Base-by-base conservation (phyloP, 2,329 filamentous ascomycete genomes). In the Alternaria alternata region DNA sequence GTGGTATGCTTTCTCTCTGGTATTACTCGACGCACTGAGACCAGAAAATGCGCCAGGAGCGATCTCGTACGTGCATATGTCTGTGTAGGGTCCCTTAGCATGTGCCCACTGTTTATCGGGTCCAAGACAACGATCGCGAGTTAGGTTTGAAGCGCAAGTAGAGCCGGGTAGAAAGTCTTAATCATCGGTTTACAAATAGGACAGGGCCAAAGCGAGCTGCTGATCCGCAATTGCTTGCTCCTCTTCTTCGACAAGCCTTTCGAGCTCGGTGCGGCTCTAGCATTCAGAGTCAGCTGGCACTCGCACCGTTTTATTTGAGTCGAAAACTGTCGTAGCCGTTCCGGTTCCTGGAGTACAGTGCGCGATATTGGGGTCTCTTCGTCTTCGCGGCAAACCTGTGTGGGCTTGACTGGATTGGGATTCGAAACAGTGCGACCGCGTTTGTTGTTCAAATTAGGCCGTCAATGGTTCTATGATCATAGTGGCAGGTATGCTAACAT, bases 201-300 rank as follows among this genome's bases (percentile, higher is more conserved):
- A 46, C 16, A 69, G 38, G 12, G n/a, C 48, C 44, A 59, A 47
- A 16, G 63, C 65, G 14, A 69, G 52, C 11, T 60, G 43, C 26
- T 70, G 64, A 44, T 67, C 66, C 22, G 16, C n/a, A 8, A 51
- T 51, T 9, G 66, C 63, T 28, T 64, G 64, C 12, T 38, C 52
- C 47, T 69, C 65, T 47, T 66, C 62, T 20, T 54, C 51, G 2
- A 69, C 8, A 14, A 70, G 59, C 12, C 22, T 59, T 11, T 24
- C 36, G 32, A 64, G 63, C 16, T 39, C 53, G 11, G 61, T 34
- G 9, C 49, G 36, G 16, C 60, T 52, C 3, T 61, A 30, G 22
- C 61, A 44, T 28, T 68, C 64, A 1, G n/a, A 20, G 7, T 32
- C 4, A 3, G 8, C 18, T 28, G 24, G 26, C 43, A 30, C 26